Base-by-base conservation (phyloP, 73 alveolate genomes). In the Breviolum minutum region DNA sequence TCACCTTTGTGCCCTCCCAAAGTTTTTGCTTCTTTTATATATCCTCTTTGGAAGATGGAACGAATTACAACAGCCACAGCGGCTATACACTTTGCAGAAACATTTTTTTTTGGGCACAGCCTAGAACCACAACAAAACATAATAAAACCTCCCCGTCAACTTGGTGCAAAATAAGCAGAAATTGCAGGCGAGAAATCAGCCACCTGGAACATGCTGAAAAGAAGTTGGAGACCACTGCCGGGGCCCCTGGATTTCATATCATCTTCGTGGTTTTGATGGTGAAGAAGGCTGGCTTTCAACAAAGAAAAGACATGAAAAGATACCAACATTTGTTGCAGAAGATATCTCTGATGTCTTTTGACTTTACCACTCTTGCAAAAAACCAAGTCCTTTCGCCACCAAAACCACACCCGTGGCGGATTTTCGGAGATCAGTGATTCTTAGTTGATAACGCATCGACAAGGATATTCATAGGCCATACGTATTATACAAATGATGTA, bases 161-260 rank as follows among this genome's bases (percentile, higher is more conserved):
- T 2, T 68, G 54, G 54, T 40, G 54, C 54, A 22, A 68, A 14
- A 14, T 68, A 2, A 22, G 7, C 60, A 60, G 29, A 40, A 3
- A 0, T 3, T 40, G 0, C 54, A 90, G 96, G 96, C 96, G 96
- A 8, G 96, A 90, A 74, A 90, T 90, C 74, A 70, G 96, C 27
- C 96, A 90, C 29, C 61, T 90, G 32, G 96, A 90, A 87, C 96
- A 90, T 26, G 96, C 96, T 8, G 96, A 90, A 63, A 90, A 90
- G 96, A 90, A 90, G 96, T 73, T 90, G 66, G 96, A 90, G 74
- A 90, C 84, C 54, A 70, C 96, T 13, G 96, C 66, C 69, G 3
- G 71, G 74, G 2, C 24, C 27, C 63, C 63, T 0, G 22, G 86
- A 7, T 14, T 22, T 22, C 24, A 22, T 17, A 6, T 68, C 2